phyloP scores from a whole-genome alignment of 1,284 basidiomycete species.

The Neolentinus lepideus region DNA sequence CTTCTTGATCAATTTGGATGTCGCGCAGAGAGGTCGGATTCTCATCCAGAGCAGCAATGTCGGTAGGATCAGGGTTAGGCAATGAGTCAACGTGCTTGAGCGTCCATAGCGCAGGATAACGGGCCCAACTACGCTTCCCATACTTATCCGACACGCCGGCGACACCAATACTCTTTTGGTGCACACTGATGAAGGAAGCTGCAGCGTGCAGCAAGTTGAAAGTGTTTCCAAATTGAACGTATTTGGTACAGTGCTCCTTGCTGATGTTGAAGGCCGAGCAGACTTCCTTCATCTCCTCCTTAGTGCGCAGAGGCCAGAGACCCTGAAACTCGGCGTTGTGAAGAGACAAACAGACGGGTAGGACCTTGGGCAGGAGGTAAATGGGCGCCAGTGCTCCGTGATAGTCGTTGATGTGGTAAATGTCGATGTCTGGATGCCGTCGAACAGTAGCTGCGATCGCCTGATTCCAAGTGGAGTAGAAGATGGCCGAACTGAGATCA shows the following conservation, averaged over 20 bases:
- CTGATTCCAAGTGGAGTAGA: slow-evolving; percentile 97
- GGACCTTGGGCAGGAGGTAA: slow-evolving; percentile 83
- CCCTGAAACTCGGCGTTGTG: slow-evolving; percentile 97
- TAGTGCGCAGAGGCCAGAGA: slow-evolving; percentile 89
- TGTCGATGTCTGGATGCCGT: slow-evolving; percentile 78
- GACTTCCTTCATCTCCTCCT: slow-evolving; percentile 96
- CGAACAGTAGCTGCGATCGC: slow-evolving; percentile 87
- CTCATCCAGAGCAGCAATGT: slow-evolving; percentile 87
- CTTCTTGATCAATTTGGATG: slow-evolving; percentile 72
- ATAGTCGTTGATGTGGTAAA: slow-evolving; percentile 89
- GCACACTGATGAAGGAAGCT: slow-evolving; percentile 84
- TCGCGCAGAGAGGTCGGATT: slow-evolving; percentile 65
- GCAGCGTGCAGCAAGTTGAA: slow-evolving; percentile 91
- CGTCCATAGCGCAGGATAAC: slow-evolving; percentile 92
- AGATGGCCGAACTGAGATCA: slow-evolving; percentile 89
- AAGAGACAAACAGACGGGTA: slow-evolving; percentile 86
- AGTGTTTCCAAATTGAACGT: slow-evolving; percentile 94
- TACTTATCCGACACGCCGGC: slow-evolving; percentile 96
- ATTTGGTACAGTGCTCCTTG: slow-evolving; percentile 92
- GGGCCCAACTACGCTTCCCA: slow-evolving; percentile 91
- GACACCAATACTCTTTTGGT: slow-evolving; percentile 89
- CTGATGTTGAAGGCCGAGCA: slow-evolving; percentile 95
- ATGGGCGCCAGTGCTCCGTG: slow-evolving; percentile 87
- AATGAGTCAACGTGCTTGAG: slow-evolving; percentile 91
- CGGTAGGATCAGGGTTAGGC: slow-evolving; percentile 88